Evolutionary conservation across 768 basidiomycete species (phyloP), one percentile per base, ranked within the genome.

Genomic region (Suillus bovinus): DNA sequence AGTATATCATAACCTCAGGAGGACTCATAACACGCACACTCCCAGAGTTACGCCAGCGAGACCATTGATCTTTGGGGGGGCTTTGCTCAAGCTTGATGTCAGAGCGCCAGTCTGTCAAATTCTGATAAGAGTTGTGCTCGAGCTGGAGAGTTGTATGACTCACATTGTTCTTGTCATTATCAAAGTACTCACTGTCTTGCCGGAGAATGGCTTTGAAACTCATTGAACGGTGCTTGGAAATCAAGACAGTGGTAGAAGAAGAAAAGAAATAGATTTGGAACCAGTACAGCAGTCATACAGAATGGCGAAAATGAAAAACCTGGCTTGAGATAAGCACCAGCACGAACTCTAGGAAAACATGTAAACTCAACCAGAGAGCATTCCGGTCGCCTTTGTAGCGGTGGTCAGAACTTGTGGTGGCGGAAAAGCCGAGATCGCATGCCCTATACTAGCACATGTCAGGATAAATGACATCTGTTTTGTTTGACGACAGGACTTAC

Each of bases 11-110:
- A 24, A 4, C 42, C 42, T 24, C 27, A 11, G n/a, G 47, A 49
- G 4, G 38, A 27, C 16, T 24, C 14, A n/a, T 10, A 16, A 33
- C 3, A 79, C 85, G 71, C 64, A 86, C 79, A 88, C 83, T 74
- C 94, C 96, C 22, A 95, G 83, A 3, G 96, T 96, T 61, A 91
- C 79, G 61, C 94, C 95, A 60, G 91, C 91, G 58, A 96, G 79
- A 70, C 94, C 94, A 61, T 88, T 88, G 65, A 97, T 84, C 72
- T 96, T 96, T 68, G 94, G 91, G 2, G 96, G 90, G 70, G 91
- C 88, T 63, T 96, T 93, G 61, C 91, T 88, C 54, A 99, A 78
- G 59, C 79, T 80, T 1, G 90, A 83, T 3, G 93, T 96, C 59
- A 98, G 79, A 53, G 84, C 81, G 60, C 96, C 96, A 8, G 93